Conservation (phyloP, 495 filamentous ascomycete genomes). For the Aspergillus baeticus region DNA sequence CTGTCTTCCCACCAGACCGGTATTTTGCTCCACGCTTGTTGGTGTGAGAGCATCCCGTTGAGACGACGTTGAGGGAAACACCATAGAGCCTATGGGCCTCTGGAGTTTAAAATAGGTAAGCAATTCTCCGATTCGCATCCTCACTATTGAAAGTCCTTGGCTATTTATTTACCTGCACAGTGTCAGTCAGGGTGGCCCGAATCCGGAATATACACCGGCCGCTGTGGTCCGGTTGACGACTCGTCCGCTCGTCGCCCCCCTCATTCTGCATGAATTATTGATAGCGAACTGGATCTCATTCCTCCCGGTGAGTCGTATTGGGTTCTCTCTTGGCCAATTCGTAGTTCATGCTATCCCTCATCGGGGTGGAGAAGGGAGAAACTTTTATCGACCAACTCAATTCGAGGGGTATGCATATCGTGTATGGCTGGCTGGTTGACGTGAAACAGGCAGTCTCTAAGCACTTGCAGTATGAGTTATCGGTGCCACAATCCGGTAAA, state of each 20-base stretch:
- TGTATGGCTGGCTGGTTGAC: neutral
- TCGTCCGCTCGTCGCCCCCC: neutral
- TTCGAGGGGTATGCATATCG: no score
- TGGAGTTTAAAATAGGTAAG: neutral
- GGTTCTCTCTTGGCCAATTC: neutral
- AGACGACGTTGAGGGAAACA: neutral
- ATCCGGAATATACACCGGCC: conserved; percentile 3
- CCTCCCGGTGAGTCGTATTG: neutral
- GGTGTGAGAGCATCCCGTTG: neutral
- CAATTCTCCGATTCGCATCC: neutral
- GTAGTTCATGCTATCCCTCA: neutral
- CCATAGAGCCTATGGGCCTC: neutral
- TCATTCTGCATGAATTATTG: conserved; percentile 7
- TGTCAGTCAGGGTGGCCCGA: neutral
- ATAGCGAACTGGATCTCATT: neutral
- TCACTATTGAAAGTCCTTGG: neutral
- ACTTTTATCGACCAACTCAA: neutral
- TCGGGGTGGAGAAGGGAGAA: neutral
- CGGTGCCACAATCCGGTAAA: no score
- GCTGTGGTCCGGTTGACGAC: conserved; percentile 5
- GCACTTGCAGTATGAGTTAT: neutral
- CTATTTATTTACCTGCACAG: conserved; percentile 3
- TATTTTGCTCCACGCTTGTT: neutral
- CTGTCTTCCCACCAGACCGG: neutral
- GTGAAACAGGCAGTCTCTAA: neutral